Percentiles rank a stretch among this genome's conserved stretches.
Conservation (phyloP, 768 basidiomycete species). For the Mycena pura region DNA sequence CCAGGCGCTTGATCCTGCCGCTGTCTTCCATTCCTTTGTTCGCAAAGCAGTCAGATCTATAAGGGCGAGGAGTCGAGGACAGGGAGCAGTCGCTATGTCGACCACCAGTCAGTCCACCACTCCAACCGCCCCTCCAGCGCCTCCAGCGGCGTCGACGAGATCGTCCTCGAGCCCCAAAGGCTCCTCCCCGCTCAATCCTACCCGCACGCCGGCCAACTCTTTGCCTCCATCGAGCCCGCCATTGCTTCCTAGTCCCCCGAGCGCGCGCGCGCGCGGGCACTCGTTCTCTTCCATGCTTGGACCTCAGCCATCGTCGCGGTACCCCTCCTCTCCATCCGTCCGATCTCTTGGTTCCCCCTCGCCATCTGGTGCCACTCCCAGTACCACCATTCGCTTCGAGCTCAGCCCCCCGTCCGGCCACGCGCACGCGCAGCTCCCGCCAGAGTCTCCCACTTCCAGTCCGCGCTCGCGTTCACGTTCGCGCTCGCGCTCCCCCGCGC, state of each 20-base stretch:
- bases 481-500: conserved; percentile 8
- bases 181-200: conserved; percentile 24
- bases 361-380: not conserved
- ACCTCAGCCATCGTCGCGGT: not conserved
- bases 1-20: too few relatives aligned
- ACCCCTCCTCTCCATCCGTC: conserved; percentile 5
- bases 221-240: conserved; percentile 15
- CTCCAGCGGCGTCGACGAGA: too few relatives aligned
- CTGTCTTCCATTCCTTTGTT: too few relatives aligned
- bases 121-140: too few relatives aligned
- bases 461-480: not conserved
- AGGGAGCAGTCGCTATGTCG: too few relatives aligned
- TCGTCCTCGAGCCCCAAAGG: too few relatives aligned
- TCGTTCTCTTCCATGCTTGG: conserved; percentile 16
- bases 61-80: too few relatives aligned
- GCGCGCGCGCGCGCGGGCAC: conserved; percentile 14
- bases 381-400: not conserved
- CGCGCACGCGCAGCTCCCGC: conserved; percentile 6
- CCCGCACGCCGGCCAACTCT: conserved; percentile 18
- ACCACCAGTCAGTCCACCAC: too few relatives aligned
- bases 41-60: too few relatives aligned
- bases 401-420: not conserved
- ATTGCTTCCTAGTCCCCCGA: conserved; percentile 12
- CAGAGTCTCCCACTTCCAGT: conserved; percentile 9
- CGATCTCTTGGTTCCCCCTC: conserved; percentile 16